Conservation (phyloP, 805 yeast species). For the Zygosaccharomyces bisporus region DNA sequence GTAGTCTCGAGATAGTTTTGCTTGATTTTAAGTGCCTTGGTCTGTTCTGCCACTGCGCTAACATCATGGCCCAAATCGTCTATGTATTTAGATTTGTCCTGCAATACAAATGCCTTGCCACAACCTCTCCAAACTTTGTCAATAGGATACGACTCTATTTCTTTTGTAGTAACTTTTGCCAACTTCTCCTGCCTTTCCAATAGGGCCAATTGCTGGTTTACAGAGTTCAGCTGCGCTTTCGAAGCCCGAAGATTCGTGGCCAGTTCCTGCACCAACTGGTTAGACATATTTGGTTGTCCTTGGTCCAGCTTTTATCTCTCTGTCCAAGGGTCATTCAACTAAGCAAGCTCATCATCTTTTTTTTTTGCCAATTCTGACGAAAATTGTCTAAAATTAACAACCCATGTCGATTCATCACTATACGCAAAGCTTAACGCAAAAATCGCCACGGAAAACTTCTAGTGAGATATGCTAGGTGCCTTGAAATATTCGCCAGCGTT, state of each 20-base stretch:
- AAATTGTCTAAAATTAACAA: background rate
- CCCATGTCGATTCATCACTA: background rate
- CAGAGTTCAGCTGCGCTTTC: conserved; percentile 30
- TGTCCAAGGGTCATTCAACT: background rate
- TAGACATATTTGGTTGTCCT: conserved; percentile 10
- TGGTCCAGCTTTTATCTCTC: background rate
- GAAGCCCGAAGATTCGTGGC: conserved; percentile 28
- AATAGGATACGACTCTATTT: conserved; percentile 47
- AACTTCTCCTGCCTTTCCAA: conserved; percentile 40
- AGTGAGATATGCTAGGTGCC: background rate
- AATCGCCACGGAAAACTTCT: background rate
- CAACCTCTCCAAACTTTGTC: conserved; percentile 76
- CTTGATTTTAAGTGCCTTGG: conserved; percentile 61
- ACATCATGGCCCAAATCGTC: conserved; percentile 49
- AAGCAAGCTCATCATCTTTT: conserved; percentile 3
- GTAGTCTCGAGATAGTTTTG: conserved; percentile 71
- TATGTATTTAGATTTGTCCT: conserved; percentile 43
- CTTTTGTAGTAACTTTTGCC: conserved; percentile 53
- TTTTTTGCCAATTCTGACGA: background rate
- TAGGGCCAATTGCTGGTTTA: conserved; percentile 29
- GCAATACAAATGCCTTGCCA: conserved; percentile 65
- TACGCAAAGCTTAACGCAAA: background rate
- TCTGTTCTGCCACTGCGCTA: conserved; percentile 51
- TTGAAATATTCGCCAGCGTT: conserved; percentile 1
- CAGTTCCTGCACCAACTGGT: conserved; percentile 22